phyloP scores from a whole-genome alignment of 306 rosid genomes.

The Oxytropis ochrocephala region DNA sequence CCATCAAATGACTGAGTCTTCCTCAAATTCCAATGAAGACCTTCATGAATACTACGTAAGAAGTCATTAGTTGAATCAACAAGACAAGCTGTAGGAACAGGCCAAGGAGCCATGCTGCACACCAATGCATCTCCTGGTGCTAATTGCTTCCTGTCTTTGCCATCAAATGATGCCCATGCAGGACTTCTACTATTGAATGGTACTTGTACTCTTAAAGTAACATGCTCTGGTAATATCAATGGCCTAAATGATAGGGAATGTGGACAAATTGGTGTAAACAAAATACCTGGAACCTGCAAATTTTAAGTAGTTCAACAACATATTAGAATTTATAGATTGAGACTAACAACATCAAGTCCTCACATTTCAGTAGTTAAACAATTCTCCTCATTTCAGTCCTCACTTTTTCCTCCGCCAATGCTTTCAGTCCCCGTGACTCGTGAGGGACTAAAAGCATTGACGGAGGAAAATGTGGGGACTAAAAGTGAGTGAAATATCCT shows the following conservation, averaged over 20 bases:
- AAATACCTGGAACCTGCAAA: conserved; percentile 89
- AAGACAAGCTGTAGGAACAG: conserved; percentile 89
- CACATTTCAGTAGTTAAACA: too few species aligned
- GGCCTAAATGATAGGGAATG: conserved; percentile 91
- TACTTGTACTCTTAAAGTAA: conserved; percentile 73
- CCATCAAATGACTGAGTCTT: conserved; percentile 78
- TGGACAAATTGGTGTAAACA: conserved; percentile 93
- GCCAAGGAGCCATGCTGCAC: conserved; percentile 99
- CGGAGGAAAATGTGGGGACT: background rate
- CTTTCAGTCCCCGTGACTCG: too few species aligned
- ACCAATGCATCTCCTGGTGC: conserved; percentile 91
- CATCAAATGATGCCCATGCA: conserved; percentile 97
- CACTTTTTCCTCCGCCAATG: too few species aligned
- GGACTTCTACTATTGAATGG: conserved; percentile 85
- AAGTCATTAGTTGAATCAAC: conserved; percentile 84
- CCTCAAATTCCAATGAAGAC: conserved; percentile 95
- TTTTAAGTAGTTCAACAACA: background rate
- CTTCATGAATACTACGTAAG: conserved; percentile 84
- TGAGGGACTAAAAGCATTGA: too few species aligned
- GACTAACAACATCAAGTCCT: background rate
- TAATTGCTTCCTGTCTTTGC: conserved; percentile 77
- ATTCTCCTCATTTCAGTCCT: too few species aligned
- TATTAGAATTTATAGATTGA: background rate
- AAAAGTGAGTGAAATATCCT: too few species aligned
- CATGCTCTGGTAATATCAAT: conserved; percentile 83